A percentile compares a stretch with the other conserved stretches of the same genome.
phyloP scores from a whole-genome alignment of 73 alveolate species.

The Paramecium caudatum region DNA sequence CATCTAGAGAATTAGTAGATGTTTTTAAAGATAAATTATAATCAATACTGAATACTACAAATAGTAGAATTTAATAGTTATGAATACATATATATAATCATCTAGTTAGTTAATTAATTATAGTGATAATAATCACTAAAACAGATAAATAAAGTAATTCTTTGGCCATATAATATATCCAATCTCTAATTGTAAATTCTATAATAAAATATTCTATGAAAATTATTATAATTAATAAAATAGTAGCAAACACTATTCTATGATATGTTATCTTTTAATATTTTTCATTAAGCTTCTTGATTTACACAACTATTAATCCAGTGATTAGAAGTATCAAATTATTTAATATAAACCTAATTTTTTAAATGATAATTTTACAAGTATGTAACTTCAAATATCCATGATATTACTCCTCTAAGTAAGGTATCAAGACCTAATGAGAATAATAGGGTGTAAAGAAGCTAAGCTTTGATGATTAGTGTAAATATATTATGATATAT shows the following conservation, averaged over 20 bases:
- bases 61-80: slow-evolving; percentile 54
- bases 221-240: not conserved
- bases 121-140: not conserved
- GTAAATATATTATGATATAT: slow-evolving; percentile 41
- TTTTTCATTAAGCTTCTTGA: not conserved
- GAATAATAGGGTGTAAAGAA: not conserved
- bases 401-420: not conserved
- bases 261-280: not conserved
- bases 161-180: not conserved
- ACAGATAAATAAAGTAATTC: not conserved
- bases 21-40: slow-evolving; percentile 51
- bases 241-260: not conserved
- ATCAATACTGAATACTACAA: slow-evolving; percentile 24
- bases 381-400: not conserved
- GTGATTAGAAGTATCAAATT: not conserved
- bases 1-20: slow-evolving; percentile 25
- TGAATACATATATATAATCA: slow-evolving; percentile 2
- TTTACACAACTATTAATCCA: not conserved
- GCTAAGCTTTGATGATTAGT: slow-evolving; percentile 16
- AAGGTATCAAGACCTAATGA: slow-evolving; percentile 3
- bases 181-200: not conserved
- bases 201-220: not conserved
- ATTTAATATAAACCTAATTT: slow-evolving; percentile 29
- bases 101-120: not conserved
- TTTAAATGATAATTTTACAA: not conserved